These are phyloP conservation scores for Penicillium soppii DNA, from an alignment of 495 filamentous ascomycete genomes.

Conservation along the genomic window DNA sequence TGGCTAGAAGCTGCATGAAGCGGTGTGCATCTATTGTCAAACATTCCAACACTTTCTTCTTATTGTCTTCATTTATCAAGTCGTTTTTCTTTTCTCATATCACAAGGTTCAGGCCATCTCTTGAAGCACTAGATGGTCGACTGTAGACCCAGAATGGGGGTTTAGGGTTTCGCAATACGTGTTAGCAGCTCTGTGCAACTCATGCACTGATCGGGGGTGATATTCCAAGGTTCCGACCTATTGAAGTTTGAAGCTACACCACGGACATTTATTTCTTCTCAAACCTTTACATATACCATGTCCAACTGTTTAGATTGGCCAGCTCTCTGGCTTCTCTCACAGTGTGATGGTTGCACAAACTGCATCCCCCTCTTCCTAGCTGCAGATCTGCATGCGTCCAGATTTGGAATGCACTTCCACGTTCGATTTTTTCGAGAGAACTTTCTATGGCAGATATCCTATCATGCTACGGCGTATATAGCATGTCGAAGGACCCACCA, in stretches of 20 bases:
- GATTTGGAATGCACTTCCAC: neutral
- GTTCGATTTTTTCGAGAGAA: neutral
- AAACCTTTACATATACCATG: neutral
- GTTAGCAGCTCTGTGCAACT: too few relatives aligned
- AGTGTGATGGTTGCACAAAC: slow-evolving; percentile 16
- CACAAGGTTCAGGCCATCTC: too few relatives aligned
- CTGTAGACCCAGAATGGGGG: too few relatives aligned
- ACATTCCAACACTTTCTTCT: too few relatives aligned
- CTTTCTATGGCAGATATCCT: neutral
- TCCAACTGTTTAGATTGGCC: slow-evolving; percentile 9
- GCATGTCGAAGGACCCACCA: slow-evolving; percentile 5
- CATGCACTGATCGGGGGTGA: too few relatives aligned
- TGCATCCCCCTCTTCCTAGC: slow-evolving; percentile 17
- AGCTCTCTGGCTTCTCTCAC: slow-evolving; percentile 1
- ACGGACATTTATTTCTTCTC: neutral
- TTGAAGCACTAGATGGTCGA: too few relatives aligned
- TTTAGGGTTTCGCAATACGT: too few relatives aligned
- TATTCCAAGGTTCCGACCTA: neutral
- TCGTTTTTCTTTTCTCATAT: too few relatives aligned
- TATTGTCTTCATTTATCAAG: too few relatives aligned
- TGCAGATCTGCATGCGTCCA: slow-evolving; percentile 12
- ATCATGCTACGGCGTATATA: slow-evolving; percentile 1
- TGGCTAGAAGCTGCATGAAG: slow-evolving; percentile 6
- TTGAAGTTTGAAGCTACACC: neutral
- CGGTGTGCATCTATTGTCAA: slow-evolving; percentile 7